phyloP scores from a whole-genome alignment of 371 early-diverging fungal species.

The Mortierella sp. region DNA sequence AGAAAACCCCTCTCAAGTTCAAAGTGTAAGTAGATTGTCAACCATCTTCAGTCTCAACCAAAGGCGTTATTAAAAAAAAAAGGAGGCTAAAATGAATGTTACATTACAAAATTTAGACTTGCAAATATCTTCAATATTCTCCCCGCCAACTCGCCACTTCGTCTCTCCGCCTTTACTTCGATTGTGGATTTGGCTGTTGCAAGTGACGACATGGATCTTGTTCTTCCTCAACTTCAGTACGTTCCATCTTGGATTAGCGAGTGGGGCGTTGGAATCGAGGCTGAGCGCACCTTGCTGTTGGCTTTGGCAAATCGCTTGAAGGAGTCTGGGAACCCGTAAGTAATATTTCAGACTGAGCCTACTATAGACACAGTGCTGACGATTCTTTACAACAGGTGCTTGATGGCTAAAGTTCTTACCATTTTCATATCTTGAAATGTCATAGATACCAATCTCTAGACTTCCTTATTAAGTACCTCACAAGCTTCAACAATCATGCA shows the following conservation, averaged over 20 bases:
- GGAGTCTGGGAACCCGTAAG: constrained; percentile 73
- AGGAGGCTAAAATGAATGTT: too few species aligned
- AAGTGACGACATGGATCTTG: constrained; percentile 77
- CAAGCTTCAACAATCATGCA: constrained; percentile 62
- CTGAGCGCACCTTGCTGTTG: constrained; percentile 73
- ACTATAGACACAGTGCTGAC: neutral
- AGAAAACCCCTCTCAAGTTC: constrained; percentile 59
- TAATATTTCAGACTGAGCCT: constrained; percentile 13
- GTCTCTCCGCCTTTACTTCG: constrained; percentile 79
- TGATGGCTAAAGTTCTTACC: neutral
- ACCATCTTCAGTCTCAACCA: neutral
- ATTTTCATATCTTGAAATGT: neutral
- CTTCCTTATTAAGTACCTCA: constrained; percentile 71
- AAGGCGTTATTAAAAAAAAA: too few species aligned
- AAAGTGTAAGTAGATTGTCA: constrained; percentile 37
- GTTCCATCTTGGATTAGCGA: constrained; percentile 78
- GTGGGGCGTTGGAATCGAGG: constrained; percentile 76
- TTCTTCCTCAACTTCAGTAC: constrained; percentile 74
- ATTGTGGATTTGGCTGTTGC: constrained; percentile 82
- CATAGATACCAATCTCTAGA: constrained; percentile 22
- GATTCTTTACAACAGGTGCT: neutral
- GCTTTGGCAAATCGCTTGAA: constrained; percentile 75
- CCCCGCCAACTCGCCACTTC: constrained; percentile 71
- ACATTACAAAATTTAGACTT: constrained; percentile 63
- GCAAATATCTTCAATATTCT: constrained; percentile 87